Evolutionary conservation across 139 green algal species (phyloP), one percentile per base, ranked within the genome.

Genomic region (Astrephomene gubernaculifera): DNA sequence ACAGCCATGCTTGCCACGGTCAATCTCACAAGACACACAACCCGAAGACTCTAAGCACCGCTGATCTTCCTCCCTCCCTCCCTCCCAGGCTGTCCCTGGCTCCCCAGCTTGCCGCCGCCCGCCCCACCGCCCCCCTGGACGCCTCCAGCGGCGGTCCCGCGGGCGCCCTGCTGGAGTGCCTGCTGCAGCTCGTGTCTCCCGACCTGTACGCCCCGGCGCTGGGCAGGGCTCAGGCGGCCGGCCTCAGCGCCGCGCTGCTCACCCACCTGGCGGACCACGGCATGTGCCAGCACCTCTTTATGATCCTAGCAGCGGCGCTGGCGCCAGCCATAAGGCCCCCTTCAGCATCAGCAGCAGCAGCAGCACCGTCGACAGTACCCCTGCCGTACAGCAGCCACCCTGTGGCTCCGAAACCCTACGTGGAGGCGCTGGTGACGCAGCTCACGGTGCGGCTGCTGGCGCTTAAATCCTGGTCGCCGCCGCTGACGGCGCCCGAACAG

Each of bases 361-460:
- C 53, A 33, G 31, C 7, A 1, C 36, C 67, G 1, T 17, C 67
- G 67, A 21, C 67, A 19, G 19, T 3, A n/a, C 36, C 17, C 9
- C n/a, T n/a, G n/a, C n/a, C n/a, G n/a, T n/a, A n/a, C n/a, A n/a
- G n/a, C n/a, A n/a, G n/a, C n/a, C 53, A 69, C 33, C 10, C 38
- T 22, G 73, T 69, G 53, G 57, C 36, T 4, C 31, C 78, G 4
- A 86, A 79, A 49, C 81, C 81, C 7, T 86, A 86, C 69, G 39
- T 80, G 81, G 81, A 86, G 81, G 29, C 81, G 7, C 68, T 86
- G 22, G 71, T 53, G 21, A 86, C 81, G 14, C 81, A 86, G 68
- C 52, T 86, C 7, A 39, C 39, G 21, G 81, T 86, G 52, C 69
- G 81, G 53, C 41, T 72, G 65, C 79, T 86, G 45, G 33, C 79